Conservation (phyloP, 148 eudicot genomes). For the Rhododendron griersonianum region DNA sequence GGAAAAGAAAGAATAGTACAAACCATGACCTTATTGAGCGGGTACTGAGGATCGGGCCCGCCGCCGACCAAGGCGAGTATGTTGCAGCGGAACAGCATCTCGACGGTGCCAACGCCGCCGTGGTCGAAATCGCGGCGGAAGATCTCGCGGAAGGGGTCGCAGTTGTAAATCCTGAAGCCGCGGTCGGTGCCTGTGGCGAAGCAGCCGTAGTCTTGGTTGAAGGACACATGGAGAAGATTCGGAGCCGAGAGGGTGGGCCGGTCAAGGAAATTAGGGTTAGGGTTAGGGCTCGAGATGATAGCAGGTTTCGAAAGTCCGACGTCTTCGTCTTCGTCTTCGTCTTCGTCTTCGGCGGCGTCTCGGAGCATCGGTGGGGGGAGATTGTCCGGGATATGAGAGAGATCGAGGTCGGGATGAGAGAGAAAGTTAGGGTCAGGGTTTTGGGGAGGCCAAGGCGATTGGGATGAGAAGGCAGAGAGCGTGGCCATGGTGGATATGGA, state of each 20-base stretch:
- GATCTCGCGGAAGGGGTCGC: conserved; percentile 87
- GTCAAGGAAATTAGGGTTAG: conserved; percentile 15
- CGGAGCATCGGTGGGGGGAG: conserved; percentile 25
- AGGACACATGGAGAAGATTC: conserved; percentile 55
- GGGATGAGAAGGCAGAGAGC: conserved; percentile 24
- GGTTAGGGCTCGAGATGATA: conserved; percentile 13
- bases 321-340: not conserved
- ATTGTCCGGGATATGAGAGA: conserved; percentile 15
- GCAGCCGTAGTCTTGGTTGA: conserved; percentile 77
- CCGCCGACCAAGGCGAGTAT: conserved; percentile 89
- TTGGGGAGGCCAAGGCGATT: conserved; percentile 26
- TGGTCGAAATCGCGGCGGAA: conserved; percentile 71
- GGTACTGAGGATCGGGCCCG: conserved; percentile 75
- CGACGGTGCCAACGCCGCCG: conserved; percentile 73
- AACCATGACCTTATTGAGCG: conserved; percentile 59
- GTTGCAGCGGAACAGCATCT: conserved; percentile 88
- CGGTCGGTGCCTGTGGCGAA: conserved; percentile 73
- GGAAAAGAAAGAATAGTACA: not conserved
- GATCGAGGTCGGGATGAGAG: not conserved
- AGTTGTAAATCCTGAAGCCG: conserved; percentile 74
- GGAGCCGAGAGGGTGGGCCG: conserved; percentile 20
- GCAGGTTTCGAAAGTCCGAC: conserved; percentile 11
- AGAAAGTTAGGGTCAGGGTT: conserved; percentile 24
- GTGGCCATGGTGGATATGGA: conserved; percentile 27
- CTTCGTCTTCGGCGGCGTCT: conserved; percentile 8